These are phyloP conservation scores for Penicillium roqueforti DNA, from an alignment of 495 filamentous ascomycete genomes.

Conservation along the genomic window DNA sequence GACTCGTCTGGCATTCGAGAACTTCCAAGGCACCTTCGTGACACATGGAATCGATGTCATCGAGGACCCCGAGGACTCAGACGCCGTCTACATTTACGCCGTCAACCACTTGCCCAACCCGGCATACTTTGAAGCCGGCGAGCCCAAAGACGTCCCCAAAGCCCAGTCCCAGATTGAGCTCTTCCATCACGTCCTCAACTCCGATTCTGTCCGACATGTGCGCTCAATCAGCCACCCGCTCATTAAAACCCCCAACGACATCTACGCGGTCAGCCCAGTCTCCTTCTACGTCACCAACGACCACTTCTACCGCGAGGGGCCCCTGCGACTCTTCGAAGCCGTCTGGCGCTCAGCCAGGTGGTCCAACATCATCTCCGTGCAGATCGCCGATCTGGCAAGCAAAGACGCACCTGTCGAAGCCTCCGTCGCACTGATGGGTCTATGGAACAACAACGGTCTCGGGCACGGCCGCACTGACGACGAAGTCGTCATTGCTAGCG, in stretches of 20 bases:
- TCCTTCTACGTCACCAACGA: constrained; percentile 61
- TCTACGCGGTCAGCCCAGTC: constrained; percentile 44
- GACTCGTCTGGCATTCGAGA: constrained; percentile 42
- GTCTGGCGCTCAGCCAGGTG: constrained; percentile 34
- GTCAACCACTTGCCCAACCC: constrained; percentile 55
- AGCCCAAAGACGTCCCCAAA: constrained; percentile 22
- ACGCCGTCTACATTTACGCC: constrained; percentile 56
- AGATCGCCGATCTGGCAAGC: constrained; percentile 16
- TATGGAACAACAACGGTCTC: constrained; percentile 56
- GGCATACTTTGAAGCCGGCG: constrained; percentile 20
- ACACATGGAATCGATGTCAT: constrained; percentile 61
- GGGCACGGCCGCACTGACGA: constrained; percentile 44
- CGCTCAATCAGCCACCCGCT: constrained; percentile 41
- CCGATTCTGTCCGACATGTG: constrained; percentile 34
- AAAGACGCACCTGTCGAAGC: constrained; percentile 28
- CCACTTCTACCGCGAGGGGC: constrained; percentile 49
- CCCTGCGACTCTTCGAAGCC: constrained; percentile 43
- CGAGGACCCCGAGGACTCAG: constrained; percentile 34
- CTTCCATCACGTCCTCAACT: constrained; percentile 50
- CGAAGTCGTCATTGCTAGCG: constrained; percentile 48
- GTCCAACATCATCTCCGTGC: constrained; percentile 36
- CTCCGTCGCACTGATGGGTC: constrained; percentile 34
- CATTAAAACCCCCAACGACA: constrained; percentile 58
- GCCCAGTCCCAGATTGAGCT: constrained; percentile 54
- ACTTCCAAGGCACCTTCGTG: constrained; percentile 51